Percentiles rank a stretch among this genome's conserved stretches.
Conservation (phyloP, 2,329 filamentous ascomycete species). For the Intubia oerlemansii region DNA sequence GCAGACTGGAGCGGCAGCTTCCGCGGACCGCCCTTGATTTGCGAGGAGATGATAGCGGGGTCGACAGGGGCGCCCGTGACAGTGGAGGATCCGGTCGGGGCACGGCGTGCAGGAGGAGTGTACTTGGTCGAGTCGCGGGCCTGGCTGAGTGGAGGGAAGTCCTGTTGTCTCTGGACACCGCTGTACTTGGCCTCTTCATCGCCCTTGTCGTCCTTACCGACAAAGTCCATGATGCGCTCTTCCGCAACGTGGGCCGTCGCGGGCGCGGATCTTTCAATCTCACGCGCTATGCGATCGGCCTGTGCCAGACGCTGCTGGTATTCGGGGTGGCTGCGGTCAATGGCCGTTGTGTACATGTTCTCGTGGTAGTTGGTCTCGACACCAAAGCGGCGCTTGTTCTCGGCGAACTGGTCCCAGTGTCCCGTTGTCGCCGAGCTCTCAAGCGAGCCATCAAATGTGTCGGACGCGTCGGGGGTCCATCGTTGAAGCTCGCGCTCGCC, state of each 20-base stretch:
- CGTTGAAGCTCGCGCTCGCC: conserved; percentile 59
- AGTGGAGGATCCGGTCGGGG: conserved; percentile 51
- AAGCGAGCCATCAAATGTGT: conserved; percentile 47
- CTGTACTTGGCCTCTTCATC: conserved; percentile 94
- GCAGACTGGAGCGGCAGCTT: too few species aligned
- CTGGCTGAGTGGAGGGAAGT: conserved; percentile 40
- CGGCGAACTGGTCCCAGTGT: conserved; percentile 91
- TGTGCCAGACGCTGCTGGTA: conserved; percentile 60
- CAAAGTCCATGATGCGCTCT: conserved; percentile 55
- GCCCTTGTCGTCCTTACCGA: conserved; percentile 41
- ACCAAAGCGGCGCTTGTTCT: conserved; percentile 74
- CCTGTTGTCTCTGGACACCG: conserved; percentile 58
- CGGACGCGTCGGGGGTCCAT: conserved; percentile 52
- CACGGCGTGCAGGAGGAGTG: conserved; percentile 71
- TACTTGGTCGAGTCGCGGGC: conserved; percentile 46
- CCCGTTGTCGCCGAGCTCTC: conserved; percentile 37
- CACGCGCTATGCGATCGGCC: conserved; percentile 66
- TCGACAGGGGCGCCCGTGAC: conserved; percentile 62
- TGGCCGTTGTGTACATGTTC: conserved; percentile 79
- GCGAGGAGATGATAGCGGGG: conserved; percentile 79
- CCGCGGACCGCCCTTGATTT: conserved; percentile 30
- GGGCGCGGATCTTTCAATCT: conserved; percentile 62
- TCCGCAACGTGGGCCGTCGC: conserved; percentile 73
- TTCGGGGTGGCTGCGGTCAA: conserved; percentile 64
- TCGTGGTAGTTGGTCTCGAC: conserved; percentile 83